Conservation (phyloP, 129 eudicot species). For the Erigeron canadensis region DNA sequence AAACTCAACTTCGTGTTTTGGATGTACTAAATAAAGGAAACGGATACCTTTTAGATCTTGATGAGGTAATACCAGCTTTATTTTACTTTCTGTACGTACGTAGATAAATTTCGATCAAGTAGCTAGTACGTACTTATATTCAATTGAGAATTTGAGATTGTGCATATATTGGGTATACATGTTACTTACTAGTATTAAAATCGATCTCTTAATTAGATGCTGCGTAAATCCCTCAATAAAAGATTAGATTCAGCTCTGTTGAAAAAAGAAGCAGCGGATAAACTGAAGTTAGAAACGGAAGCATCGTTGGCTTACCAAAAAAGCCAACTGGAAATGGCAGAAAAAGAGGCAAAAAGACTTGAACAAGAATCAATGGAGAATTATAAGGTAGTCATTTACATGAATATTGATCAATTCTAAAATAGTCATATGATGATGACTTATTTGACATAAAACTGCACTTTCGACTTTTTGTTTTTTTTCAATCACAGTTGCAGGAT, state of each 20-base stretch:
- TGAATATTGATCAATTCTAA: background rate
- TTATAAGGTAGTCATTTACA: slow-evolving; percentile 42
- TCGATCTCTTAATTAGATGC: slow-evolving; percentile 19
- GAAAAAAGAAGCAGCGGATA: slow-evolving; percentile 42
- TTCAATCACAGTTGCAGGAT: slow-evolving; percentile 50
- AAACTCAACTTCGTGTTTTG: slow-evolving; percentile 64
- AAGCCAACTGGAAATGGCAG: slow-evolving; percentile 45
- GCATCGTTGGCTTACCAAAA: slow-evolving; percentile 45
- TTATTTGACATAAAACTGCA: background rate
- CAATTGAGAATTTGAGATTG: background rate
- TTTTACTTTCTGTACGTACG: background rate
- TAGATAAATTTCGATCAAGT: background rate
- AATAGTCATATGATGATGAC: background rate
- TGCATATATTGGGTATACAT: background rate
- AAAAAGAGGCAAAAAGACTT: slow-evolving; percentile 46
- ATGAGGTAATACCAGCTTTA: slow-evolving; percentile 48
- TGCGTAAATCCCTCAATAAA: slow-evolving; percentile 43
- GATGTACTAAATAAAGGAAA: slow-evolving; percentile 55
- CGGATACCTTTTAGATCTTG: slow-evolving; percentile 52
- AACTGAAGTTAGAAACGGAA: slow-evolving; percentile 47
- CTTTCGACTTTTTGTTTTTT: background rate
- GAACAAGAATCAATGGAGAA: slow-evolving; percentile 62
- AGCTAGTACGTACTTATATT: background rate
- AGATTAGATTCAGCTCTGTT: slow-evolving; percentile 17
- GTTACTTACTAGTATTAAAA: background rate